Evolutionary conservation across 2,329 filamentous ascomycete species (phyloP), one percentile per base, ranked within the genome.

Genomic region (Tolypocladium nubicola): DNA sequence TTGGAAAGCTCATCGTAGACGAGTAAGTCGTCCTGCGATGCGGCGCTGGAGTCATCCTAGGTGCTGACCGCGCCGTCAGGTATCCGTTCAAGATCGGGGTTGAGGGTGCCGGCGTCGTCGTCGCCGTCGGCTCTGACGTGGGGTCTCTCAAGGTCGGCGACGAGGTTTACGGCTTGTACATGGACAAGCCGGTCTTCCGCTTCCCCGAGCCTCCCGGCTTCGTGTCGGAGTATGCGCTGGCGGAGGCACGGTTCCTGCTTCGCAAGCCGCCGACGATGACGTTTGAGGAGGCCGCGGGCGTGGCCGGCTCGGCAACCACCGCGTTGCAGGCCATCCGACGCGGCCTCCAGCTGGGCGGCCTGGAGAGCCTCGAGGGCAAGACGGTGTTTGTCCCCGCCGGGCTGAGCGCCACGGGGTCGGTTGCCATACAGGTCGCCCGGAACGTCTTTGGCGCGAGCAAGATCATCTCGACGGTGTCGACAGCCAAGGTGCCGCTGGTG

Each of bases 391-490:
- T 83, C 8, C 73, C 78, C 0, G 80, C 70, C 2, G 80, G 74
- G 0, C 70, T 83, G 41, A 75, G 79, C 56, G 76, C 73, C 1
- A 76, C 74, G 0, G 79, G 80, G 0, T 69, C 72, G 2, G 66
- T 75, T 33, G 76, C 68, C 0, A 71, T 76, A 33, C 79, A 83
- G 65, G 64, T 82, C 2, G 75, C 79, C 3, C 79, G 77, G 61
- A 76, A 78, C 37, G 70, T 76, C 3, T 81, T 78, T 53, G 71
- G 75, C 0, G 80, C 75, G 1, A 65, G 65, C 0, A 73, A 69
- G 52, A 68, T 83, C 56, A 76, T 83, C 52, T 72, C 78, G 0
- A 81, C 79, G 0, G 77, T 79, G 0, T 82, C 79, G 4, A 81
- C 79, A 26, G 59, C 72, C 11, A 83, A 83, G 65, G 58, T 83